Conservation (phyloP, 1,284 basidiomycete genomes). For the Laetiporus sulphureus region DNA sequence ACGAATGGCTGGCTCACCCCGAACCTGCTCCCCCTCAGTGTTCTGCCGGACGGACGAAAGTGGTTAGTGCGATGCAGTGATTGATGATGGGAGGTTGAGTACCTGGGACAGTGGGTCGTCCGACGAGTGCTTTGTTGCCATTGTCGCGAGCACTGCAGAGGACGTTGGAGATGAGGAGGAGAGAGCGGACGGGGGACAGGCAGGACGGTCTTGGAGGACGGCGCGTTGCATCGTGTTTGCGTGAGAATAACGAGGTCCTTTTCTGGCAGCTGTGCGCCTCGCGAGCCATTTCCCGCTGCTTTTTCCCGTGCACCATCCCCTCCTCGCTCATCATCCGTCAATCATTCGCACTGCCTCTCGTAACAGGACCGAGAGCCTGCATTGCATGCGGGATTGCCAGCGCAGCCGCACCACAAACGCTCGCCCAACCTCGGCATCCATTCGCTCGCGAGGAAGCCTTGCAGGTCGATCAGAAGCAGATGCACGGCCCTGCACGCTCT, state of each 20-base stretch:
- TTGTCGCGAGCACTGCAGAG: constrained; percentile 25
- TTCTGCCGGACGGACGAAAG: constrained; percentile 13
- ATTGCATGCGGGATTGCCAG: too few species aligned
- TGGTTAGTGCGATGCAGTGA: neutral
- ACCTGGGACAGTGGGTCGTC: constrained; percentile 16
- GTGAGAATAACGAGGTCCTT: constrained; percentile 15
- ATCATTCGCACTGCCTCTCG: too few species aligned
- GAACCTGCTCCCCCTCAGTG: constrained; percentile 24
- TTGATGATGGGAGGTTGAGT: neutral
- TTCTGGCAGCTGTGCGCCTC: constrained; percentile 9
- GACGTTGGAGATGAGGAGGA: constrained; percentile 21
- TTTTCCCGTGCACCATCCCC: neutral
- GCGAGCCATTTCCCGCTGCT: neutral
- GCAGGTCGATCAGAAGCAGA: too few species aligned
- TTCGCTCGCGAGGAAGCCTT: too few species aligned
- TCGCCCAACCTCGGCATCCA: too few species aligned
- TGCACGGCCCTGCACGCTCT: too few species aligned
- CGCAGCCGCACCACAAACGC: too few species aligned
- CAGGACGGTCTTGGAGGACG: constrained; percentile 16
- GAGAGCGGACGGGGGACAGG: constrained; percentile 22
- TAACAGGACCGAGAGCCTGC: too few species aligned
- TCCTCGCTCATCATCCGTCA: neutral
- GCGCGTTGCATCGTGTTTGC: constrained; percentile 24
- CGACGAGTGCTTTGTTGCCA: constrained; percentile 21
- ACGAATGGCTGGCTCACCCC: constrained; percentile 20